Evolutionary conservation across 2,329 filamentous ascomycete genomes (phyloP), one percentile per base, ranked within the genome.

Genomic region (Arthrinium puccinioides): DNA sequence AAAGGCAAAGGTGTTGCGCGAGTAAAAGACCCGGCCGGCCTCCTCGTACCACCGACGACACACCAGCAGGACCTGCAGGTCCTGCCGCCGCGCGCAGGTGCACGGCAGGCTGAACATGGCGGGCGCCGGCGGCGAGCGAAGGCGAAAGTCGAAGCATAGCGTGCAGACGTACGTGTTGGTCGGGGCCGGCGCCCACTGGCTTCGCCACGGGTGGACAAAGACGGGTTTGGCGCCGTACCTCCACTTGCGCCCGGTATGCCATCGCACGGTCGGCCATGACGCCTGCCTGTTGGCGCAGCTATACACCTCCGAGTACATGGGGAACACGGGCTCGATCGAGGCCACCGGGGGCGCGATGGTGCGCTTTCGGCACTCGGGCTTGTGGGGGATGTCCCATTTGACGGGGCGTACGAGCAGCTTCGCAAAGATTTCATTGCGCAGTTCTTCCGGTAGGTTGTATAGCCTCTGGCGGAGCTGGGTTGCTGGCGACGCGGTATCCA

Each of bases 11-110:
- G 28, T 39, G 36, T 46, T 48, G 14, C 44, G 36, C 15, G 32
- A 14, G 27, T 46, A 50, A 11, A 50, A 36, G 3, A 47, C 47
- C 9, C 27, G 32, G 2, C 37, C 44, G 11, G 36, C 44, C 31
- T 45, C 44, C 10, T 36, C 44, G 40, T 50, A 42, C 44, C 44
- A 50, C 19, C 14, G 6, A 23, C 33, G 40, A 27, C 47, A 45
- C 16, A 44, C 41, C 8, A 47, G 39, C 19, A 46, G 26, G 6
- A 33, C 32, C 24, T 37, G 24, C 13, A 47, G 32, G 7, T 40
- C 21, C 7, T 13, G 13, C 7, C 42, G 37, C 10, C 47, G 34
- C 6, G 42, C 43, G 28, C 44, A 50, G 4, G 45, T 31, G 31
- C 46, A 49, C 18, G 40, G 43, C 21, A 46, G 21, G 20, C 38